Conservation (phyloP, 345 rosid species). For the Nephelium lappaceum region DNA sequence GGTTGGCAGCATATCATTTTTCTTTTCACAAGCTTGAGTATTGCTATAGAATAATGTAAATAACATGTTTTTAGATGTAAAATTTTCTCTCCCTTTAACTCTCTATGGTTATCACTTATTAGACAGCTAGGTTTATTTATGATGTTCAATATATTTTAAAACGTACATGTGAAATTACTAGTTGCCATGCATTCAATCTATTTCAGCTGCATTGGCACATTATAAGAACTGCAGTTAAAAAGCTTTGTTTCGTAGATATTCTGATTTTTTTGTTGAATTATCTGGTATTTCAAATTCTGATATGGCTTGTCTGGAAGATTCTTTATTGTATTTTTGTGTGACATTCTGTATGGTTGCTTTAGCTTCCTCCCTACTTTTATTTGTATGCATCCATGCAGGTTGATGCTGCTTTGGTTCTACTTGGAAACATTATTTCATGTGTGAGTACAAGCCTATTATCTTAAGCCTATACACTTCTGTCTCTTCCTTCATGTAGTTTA, state of each 20-base stretch:
- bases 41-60: not conserved
- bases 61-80: not conserved
- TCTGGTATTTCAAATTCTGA: not conserved
- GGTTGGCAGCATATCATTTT: not conserved
- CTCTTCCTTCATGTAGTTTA: not conserved
- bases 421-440: constrained; percentile 66
- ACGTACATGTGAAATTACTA: not conserved
- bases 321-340: not conserved
- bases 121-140: not conserved
- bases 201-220: not conserved
- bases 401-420: constrained; percentile 75
- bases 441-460: constrained; percentile 47
- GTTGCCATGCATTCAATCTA: not conserved
- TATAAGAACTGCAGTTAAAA: not conserved
- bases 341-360: constrained; percentile 6
- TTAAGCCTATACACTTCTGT: not conserved
- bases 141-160: not conserved
- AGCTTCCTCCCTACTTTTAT: constrained; percentile 12
- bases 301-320: not conserved
- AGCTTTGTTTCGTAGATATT: not conserved
- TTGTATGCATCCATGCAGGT: constrained; percentile 54
- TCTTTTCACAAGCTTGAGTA: constrained; percentile 2
- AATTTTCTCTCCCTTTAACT: not conserved
- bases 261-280: not conserved
- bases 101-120: too few species aligned